These are phyloP conservation scores for Mangifera indica DNA, from an alignment of 345 rosid species.

Conservation along the genomic window DNA sequence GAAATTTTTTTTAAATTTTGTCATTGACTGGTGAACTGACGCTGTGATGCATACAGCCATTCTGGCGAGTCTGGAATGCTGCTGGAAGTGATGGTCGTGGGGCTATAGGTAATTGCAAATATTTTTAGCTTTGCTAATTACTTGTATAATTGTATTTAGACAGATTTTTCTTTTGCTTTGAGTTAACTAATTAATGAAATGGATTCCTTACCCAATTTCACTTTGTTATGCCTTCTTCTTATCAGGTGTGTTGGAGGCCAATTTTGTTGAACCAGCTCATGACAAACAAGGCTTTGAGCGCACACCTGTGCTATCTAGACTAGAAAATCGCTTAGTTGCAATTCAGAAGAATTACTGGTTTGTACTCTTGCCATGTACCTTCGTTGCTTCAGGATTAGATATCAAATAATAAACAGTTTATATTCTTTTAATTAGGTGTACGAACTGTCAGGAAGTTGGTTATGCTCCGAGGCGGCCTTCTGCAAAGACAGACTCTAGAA, in stretches of 20 bases:
- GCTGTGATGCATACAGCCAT: constrained; percentile 50
- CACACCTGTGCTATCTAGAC: constrained; percentile 52
- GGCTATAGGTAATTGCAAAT: constrained; percentile 48
- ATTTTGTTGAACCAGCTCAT: constrained; percentile 83
- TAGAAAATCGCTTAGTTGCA: constrained; percentile 43
- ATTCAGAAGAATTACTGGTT: constrained; percentile 65
- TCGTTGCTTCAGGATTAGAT: neutral
- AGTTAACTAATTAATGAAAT: neutral
- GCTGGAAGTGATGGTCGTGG: constrained; percentile 88
- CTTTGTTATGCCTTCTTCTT: neutral
- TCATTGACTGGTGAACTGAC: neutral
- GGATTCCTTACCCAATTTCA: neutral
- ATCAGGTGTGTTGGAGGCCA: constrained; percentile 65
- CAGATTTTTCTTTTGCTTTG: neutral
- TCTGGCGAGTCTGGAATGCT: constrained; percentile 86
- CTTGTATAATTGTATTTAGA: neutral
- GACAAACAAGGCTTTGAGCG: constrained; percentile 88
- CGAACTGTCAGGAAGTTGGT: constrained; percentile 62
- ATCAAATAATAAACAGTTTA: constrained; percentile 6
- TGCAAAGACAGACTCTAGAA: neutral
- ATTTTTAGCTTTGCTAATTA: neutral
- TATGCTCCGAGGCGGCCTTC: constrained; percentile 44
- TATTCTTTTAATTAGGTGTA: constrained; percentile 36
- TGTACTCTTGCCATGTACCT: constrained; percentile 8
- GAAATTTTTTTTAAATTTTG: neutral